phyloP scores from a whole-genome alignment of 345 rosid genomes.

The Limnanthes douglasii region DNA sequence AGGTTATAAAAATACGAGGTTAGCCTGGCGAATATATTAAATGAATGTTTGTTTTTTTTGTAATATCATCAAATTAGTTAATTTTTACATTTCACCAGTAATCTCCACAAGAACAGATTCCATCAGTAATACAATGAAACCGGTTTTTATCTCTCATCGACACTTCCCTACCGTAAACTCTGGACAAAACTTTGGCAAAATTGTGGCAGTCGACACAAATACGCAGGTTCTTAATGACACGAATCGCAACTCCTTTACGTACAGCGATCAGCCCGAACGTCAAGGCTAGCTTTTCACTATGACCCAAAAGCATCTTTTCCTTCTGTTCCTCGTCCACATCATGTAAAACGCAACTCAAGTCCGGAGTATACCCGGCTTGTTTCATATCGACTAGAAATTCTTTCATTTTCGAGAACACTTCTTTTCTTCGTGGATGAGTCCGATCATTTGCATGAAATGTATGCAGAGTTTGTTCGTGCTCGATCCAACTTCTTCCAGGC shows the following conservation, averaged over 20 bases:
- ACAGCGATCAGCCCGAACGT: conserved; percentile 56
- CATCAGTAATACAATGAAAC: conserved; percentile 45
- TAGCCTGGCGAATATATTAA: no score
- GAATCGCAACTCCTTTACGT: conserved; percentile 28
- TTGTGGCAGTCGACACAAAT: conserved; percentile 85
- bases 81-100: conserved; percentile 41
- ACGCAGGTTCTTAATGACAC: conserved; percentile 70
- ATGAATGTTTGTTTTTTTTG: no score
- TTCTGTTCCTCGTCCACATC: conserved; percentile 92
- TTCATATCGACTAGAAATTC: conserved; percentile 40
- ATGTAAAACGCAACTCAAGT: conserved; percentile 58
- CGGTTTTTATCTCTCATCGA: conserved; percentile 64
- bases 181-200: conserved; percentile 65
- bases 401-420: conserved; percentile 34
- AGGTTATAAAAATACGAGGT: no score
- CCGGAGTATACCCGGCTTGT: conserved; percentile 74
- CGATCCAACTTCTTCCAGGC: conserved; percentile 85
- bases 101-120: conserved; percentile 71
- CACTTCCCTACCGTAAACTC: conserved; percentile 38
- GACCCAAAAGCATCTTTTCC: conserved; percentile 67
- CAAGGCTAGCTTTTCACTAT: conserved; percentile 83
- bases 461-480: conserved; percentile 54
- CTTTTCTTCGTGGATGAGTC: conserved; percentile 67
- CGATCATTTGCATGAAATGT: conserved; percentile 68
- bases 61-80: no score